Percentiles rank a stretch among this genome's conserved stretches.
Evolutionary conservation across 768 basidiomycete species (phyloP).

Genomic region (Mycena haematopus): DNA sequence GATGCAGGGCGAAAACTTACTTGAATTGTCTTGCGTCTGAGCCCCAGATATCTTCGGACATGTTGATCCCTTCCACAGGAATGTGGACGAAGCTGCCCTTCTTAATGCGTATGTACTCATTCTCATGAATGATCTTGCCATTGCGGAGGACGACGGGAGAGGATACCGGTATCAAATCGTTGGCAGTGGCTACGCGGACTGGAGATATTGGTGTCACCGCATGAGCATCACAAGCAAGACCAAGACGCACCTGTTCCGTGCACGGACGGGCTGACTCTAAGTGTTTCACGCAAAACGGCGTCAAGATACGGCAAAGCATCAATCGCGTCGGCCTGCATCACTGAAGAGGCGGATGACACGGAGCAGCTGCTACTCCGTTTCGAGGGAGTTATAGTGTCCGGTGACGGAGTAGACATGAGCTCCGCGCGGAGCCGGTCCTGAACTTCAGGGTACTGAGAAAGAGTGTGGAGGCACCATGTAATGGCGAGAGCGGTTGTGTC

Average conservation of each 20-base stretch:
- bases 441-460: conserved; percentile 58
- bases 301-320: conserved; percentile 60
- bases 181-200: conserved; percentile 57
- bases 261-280: conserved; percentile 62
- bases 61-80: conserved; percentile 62
- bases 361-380: conserved; percentile 35
- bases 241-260: conserved; percentile 49
- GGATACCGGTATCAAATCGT: conserved; percentile 61
- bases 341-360: conserved; percentile 27
- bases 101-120: conserved; percentile 49
- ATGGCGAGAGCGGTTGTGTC: conserved; percentile 64
- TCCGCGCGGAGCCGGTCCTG: conserved; percentile 66
- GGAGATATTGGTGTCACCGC: not conserved
- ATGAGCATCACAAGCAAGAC: not conserved
- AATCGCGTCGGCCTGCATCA: conserved; percentile 36
- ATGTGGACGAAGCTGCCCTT: conserved; percentile 65
- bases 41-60: conserved; percentile 61
- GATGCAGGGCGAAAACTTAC: conserved; percentile 40
- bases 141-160: conserved; percentile 49
- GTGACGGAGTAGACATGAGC: conserved; percentile 33
- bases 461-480: conserved; percentile 63
- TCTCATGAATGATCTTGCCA: conserved; percentile 44
- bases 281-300: conserved; percentile 60
- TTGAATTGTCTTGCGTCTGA: conserved; percentile 58
- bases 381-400: conserved; percentile 1